A percentile compares a stretch with the other conserved stretches of the same genome.
phyloP scores from a whole-genome alignment of 352 stramenopile species.

The Hyphochytrium catenoides region DNA sequence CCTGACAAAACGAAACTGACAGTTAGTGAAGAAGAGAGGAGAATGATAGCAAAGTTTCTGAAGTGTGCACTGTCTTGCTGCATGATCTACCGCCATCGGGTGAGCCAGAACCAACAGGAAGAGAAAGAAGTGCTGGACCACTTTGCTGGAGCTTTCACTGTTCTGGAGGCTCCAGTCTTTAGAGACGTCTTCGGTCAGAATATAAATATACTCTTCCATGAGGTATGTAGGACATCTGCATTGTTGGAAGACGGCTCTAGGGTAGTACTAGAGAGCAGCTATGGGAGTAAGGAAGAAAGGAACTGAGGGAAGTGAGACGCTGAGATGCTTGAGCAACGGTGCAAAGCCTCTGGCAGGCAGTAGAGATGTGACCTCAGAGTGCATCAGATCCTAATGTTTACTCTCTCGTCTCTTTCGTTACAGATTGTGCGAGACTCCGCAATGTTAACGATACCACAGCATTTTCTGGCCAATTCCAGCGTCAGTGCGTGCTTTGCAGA shows the following conservation, averaged over 20 bases:
- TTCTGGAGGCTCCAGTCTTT: constrained; percentile 83
- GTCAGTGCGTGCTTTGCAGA: constrained; percentile 79
- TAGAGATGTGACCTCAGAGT: too few species aligned
- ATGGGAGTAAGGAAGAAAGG: too few species aligned
- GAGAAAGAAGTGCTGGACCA: constrained; percentile 88
- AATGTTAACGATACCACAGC: constrained; percentile 77
- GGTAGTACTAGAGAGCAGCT: too few species aligned
- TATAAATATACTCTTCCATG: constrained; percentile 66
- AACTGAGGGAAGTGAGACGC: too few species aligned
- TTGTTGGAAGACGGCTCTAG: too few species aligned
- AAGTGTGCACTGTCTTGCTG: constrained; percentile 75
- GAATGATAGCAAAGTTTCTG: constrained; percentile 79
- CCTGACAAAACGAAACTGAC: constrained; percentile 17
- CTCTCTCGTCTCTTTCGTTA: too few species aligned
- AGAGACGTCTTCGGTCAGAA: constrained; percentile 64
- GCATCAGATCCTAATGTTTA: too few species aligned
- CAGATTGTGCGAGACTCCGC: constrained; percentile 77
- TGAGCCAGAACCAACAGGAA: constrained; percentile 44
- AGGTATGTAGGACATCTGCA: too few species aligned
- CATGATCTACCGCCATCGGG: constrained; percentile 67
- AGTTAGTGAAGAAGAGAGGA: constrained; percentile 73
- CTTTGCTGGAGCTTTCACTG: constrained; percentile 87
- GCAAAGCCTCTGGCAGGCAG: too few species aligned
- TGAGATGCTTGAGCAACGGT: too few species aligned
- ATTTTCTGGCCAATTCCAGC: constrained; percentile 80